Conservation (phyloP, 1,139 yeast species). For the Suhomyces anneliseae region DNA sequence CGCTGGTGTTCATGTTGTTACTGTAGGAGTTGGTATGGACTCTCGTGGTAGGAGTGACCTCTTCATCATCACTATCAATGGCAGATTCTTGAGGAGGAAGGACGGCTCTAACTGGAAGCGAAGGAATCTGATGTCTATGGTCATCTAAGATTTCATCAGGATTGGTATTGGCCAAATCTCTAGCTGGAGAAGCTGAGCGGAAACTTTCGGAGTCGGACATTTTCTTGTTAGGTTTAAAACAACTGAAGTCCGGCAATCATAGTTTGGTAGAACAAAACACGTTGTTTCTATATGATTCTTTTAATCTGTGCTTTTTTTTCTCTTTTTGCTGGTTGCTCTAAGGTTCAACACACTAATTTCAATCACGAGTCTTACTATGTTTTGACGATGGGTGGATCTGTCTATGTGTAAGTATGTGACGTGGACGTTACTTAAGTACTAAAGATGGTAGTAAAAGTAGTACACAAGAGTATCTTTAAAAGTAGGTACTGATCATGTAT, state of each 20-base stretch:
- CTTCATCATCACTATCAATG: constrained; percentile 12
- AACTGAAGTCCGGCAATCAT: constrained; percentile 1
- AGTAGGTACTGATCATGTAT: neutral
- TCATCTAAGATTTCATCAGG: constrained; percentile 55
- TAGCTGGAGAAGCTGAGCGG: constrained; percentile 34
- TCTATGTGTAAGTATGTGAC: too few species aligned
- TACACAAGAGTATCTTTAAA: neutral
- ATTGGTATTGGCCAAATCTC: constrained; percentile 26
- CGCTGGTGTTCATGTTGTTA: neutral
- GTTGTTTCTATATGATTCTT: too few species aligned
- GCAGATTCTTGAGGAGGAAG: constrained; percentile 8
- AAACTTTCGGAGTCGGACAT: constrained; percentile 52
- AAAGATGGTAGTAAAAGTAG: neutral
- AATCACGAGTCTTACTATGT: too few species aligned
- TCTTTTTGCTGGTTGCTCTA: too few species aligned
- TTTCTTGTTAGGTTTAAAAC: constrained; percentile 1
- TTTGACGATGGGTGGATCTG: too few species aligned
- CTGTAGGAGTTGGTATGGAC: neutral
- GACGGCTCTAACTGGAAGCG: constrained; percentile 36
- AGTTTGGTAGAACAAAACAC: neutral
- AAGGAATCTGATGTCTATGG: constrained; percentile 53
- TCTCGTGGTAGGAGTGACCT: constrained; percentile 31
- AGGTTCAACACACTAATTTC: too few species aligned
- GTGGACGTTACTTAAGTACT: too few species aligned
- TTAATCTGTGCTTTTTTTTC: too few species aligned